These are phyloP conservation scores for Epithemia pelagica DNA, from an alignment of 108 stramenopile species.

Conservation along the genomic window DNA sequence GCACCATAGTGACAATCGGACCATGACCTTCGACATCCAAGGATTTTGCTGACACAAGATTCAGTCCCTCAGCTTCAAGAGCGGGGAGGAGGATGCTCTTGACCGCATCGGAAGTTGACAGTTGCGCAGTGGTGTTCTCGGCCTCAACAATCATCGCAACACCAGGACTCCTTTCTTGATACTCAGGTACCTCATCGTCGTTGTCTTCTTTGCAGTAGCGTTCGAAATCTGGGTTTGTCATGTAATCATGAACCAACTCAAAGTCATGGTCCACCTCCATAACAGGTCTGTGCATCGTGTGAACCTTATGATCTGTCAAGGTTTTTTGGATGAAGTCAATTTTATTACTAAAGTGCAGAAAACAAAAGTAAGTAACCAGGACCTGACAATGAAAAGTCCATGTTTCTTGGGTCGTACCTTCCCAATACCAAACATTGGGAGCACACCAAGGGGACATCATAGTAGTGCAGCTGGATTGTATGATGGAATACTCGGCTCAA, in stretches of 20 bases:
- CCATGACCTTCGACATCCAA: conserved; percentile 21
- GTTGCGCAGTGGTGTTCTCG: conserved; percentile 34
- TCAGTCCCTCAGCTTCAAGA: conserved; percentile 33
- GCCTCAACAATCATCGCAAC: conserved; percentile 46
- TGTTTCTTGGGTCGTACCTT: not conserved
- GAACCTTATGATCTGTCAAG: conserved; percentile 15
- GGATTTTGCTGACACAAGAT: conserved; percentile 5
- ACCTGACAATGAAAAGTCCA: no score
- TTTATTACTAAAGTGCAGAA: conserved; percentile 22
- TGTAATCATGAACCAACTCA: conserved; percentile 9
- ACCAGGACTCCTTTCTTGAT: conserved; percentile 26
- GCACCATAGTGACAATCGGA: conserved; percentile 25
- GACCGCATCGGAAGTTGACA: conserved; percentile 13
- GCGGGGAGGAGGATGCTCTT: conserved; percentile 15
- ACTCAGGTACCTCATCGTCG: conserved; percentile 13
- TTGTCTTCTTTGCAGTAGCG: conserved; percentile 8
- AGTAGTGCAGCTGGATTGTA: conserved; percentile 21
- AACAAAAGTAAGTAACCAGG: not conserved
- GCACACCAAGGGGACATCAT: conserved; percentile 48
- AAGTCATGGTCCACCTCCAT: conserved; percentile 26
- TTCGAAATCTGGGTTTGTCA: not conserved
- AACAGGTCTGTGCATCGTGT: conserved; percentile 2
- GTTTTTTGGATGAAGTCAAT: conserved; percentile 28
- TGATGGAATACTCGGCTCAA: conserved; percentile 31
- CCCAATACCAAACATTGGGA: conserved; percentile 44